A percentile compares a stretch with the other conserved stretches of the same genome.
Evolutionary conservation across 495 filamentous ascomycete species (phyloP).

Genomic region (Daldinia childiae): DNA sequence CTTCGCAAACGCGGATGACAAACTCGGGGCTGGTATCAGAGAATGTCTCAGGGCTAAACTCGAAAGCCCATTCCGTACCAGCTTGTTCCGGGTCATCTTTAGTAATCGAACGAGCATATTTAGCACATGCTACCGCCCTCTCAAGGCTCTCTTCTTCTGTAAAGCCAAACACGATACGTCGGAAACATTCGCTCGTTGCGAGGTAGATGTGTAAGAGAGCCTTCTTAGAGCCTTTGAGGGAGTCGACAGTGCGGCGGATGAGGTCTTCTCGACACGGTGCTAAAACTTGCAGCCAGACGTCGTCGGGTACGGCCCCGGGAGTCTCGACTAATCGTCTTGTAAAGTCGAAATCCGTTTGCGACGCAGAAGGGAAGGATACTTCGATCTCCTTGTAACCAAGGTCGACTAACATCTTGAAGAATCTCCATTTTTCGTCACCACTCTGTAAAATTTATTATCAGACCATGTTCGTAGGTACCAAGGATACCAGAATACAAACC

Average conservation of each 20-base stretch:
- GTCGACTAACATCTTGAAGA: constrained; percentile 93
- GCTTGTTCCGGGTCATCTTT: constrained; percentile 86
- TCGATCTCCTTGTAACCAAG: constrained; percentile 99
- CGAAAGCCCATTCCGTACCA: constrained; percentile 89
- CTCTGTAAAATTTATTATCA: constrained; percentile 63
- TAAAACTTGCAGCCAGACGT: constrained; percentile 96
- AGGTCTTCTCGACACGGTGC: constrained; percentile 93
- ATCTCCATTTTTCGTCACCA: constrained; percentile 91
- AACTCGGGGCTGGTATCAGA: constrained; percentile 89
- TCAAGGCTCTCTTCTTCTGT: constrained; percentile 82
- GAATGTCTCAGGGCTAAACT: constrained; percentile 97
- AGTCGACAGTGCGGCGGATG: constrained; percentile 89
- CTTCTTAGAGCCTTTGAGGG: constrained; percentile 89
- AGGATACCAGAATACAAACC: constrained; percentile 59
- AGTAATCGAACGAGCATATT: constrained; percentile 86
- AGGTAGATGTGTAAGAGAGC: constrained; percentile 97
- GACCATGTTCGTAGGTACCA: constrained; percentile 30
- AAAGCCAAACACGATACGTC: constrained; percentile 87
- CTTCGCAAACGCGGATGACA: constrained; percentile 85
- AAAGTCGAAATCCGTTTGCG: constrained; percentile 95
- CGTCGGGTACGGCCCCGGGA: constrained; percentile 84
- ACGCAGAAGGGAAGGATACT: constrained; percentile 93
- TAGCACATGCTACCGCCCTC: constrained; percentile 86
- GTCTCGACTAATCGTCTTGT: constrained; percentile 88
- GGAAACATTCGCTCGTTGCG: constrained; percentile 93